Base-by-base conservation (phyloP, 306 rosid genomes). In the Cicer bijugum region DNA sequence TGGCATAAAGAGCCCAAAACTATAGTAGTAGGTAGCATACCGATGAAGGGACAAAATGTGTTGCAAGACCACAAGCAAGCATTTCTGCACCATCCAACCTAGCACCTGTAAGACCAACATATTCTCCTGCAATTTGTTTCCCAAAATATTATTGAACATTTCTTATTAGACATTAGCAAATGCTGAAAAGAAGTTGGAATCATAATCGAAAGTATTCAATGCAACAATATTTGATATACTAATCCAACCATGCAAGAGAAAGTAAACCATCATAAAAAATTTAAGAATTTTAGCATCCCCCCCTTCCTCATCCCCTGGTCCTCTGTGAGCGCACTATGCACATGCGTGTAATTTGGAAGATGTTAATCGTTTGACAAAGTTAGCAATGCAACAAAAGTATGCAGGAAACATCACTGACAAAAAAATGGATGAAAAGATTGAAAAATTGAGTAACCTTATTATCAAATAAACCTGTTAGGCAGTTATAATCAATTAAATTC, bases 51-150 rank as follows among this genome's bases (percentile, higher is more conserved):
- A 94, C 96, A 86, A 87, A 89, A 87, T 94, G 98, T 60, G 98
- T 91, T 53, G 97, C 97, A 87, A 94, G 98, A 75, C 95, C 95
- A 76, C 96, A 91, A 3, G 85, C 87, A 85, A 94, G 89, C 98
- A 94, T 88, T 88, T 94, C 97, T 67, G 97, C 95, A 80, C 91
- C 97, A 88, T 91, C 91, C 91, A 94, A 83, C 83, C 97, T 86
- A 50, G 96, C 78, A 72, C 97, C 95, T 1, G 92, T 88, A 69
- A 94, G 95, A 81, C 97, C 97, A 79, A 82, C 91, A 83, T 91
- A 91, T 81, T 94, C 98, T 60, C 98, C 98, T 94, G 96, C 90
- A 80, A 71, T 75, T 61, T 78, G 82, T 78, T 75, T 61, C 17
- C 53, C 53, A 66, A 23, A 9, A 51, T 47, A 71, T 48, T 45